Evolutionary conservation across 2,329 filamentous ascomycete genomes (phyloP), one percentile per base, ranked within the genome.

Genomic region (Fusarium denticulatum): DNA sequence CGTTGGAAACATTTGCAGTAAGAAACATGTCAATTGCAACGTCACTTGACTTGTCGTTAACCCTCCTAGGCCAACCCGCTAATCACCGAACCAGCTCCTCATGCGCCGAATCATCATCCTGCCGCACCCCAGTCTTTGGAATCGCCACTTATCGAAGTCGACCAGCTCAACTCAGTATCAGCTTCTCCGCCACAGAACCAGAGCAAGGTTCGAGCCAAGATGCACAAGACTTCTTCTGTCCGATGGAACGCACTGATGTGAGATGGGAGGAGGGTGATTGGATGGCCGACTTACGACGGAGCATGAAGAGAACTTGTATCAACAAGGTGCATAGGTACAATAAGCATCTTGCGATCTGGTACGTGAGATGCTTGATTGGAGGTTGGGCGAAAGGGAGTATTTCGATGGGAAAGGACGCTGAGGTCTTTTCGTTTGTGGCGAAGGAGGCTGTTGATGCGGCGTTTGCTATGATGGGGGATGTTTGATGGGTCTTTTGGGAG

Each of bases 261-360:
- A 73, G 69, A 8, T 81, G 77, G 77, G 67, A 70, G 5, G 60
- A 60, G 3, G 45, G 67, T 0, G 73, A 77, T 26, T 80, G 79
- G 80, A 28, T 74, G 34, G 34, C 58, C 0, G 37, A 71, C 12
- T 53, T 81, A 24, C 69, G 75, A 16, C 37, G 50, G 0, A 63
- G 65, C 22, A 75, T 82, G 36, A 73, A 72, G 36, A 56, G 49
- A 13, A 73, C 71, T n/a, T 74, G 80, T 6, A 65, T 76, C 5
- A 66, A 64, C 12, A 79, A 78, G 60, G 68, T 81, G 7, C 75
- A 79, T 55, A 77, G 74, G 37, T 75, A 77, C 49, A 82, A 82
- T 52, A 82, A 82, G 47, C 73, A 80, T 43, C 58, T 79, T 37
- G 80, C 80, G 0, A 69, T 82, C 6, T 82, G 79, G 79, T 76